phyloP scores from a whole-genome alignment of 2,329 filamentous ascomycete species.

The Cladosporium velox region DNA sequence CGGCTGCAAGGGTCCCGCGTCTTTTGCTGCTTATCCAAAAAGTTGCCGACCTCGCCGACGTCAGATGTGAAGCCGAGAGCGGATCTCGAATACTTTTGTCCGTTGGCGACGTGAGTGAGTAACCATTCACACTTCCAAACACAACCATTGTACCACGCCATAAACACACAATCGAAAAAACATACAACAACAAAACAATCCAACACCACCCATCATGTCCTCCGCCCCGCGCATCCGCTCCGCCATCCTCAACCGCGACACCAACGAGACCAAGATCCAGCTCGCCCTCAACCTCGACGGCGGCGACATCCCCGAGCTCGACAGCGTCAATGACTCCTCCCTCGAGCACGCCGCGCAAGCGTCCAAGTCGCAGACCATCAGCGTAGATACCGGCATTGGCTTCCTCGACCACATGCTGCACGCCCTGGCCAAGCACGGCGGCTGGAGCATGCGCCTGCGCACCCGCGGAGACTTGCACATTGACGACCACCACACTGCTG shows the following conservation, averaged over 20 bases:
- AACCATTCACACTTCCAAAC: background rate
- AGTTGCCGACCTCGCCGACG: slow-evolving; percentile 11
- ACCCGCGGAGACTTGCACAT: slow-evolving; percentile 92
- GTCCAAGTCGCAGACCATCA: slow-evolving; percentile 81
- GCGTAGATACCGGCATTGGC: slow-evolving; percentile 88
- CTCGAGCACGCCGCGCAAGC: slow-evolving; percentile 78
- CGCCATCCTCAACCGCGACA: slow-evolving; percentile 80
- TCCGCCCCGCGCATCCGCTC: slow-evolving; percentile 56
- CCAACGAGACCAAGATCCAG: slow-evolving; percentile 97
- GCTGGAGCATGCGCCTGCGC: slow-evolving; percentile 83
- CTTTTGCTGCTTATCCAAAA: slow-evolving; percentile 18
- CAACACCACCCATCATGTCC: slow-evolving; percentile 27
- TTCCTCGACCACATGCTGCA: slow-evolving; percentile 99
- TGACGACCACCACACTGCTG: slow-evolving; percentile 97
- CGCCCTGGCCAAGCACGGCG: slow-evolving; percentile 90
- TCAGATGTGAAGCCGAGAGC: background rate
- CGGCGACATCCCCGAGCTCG: slow-evolving; percentile 56
- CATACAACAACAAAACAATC: slow-evolving; percentile 4
- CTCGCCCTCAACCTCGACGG: slow-evolving; percentile 92
- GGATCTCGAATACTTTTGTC: background rate
- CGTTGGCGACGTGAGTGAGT: background rate
- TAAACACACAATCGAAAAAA: background rate
- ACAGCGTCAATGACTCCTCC: slow-evolving; percentile 57
- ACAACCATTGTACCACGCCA: background rate
- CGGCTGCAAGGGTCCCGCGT: slow-evolving; percentile 17